Base-by-base conservation (phyloP, 1,139 yeast species). In the Debaryomyces sp. region DNA sequence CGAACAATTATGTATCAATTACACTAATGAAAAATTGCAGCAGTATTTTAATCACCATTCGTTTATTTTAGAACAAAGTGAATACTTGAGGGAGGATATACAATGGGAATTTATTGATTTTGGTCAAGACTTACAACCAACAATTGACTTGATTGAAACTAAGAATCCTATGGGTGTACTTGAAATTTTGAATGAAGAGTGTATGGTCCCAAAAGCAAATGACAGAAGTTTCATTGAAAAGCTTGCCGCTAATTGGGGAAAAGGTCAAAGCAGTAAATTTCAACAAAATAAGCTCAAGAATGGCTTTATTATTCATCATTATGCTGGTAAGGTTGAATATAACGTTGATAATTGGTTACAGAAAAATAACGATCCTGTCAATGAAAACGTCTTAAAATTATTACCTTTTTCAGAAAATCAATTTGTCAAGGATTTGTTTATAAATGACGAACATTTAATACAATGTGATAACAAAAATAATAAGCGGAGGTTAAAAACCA, bases 21-120 rank as follows among this genome's bases (percentile, higher is more conserved):
- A 89, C 65, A 94, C 99, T 44, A 95, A 95, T 67, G 99, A 95
- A 68, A 91, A 89, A 63, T 75, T 95, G 41, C 99, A 95, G 67
- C 99, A 95, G 66, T 94, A 91, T 62, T 95, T 95, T 78, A 95
- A 95, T 63, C 99, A 95, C 66, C 98, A 94, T 67, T 92, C 96
- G 82, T 95, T 95, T 71, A 96, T 92, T 12, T 77, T 95, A 38
- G 99, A 95, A 66, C 99, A 95, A 68, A 92, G 92, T 62, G 99
- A 95, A 68, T 95, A 95, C 61, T 72, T 92, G 52, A 81, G 91
- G 49, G 99, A 95, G 69, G 89, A 91, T 56, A 94, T 95, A 50
- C 92, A 89, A 55, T 95, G 99, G 99, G 87, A 91, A 58, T 95
- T 89, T 56, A 87, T 92, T 44, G 99, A 95, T 66, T 95, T 91